Evolutionary conservation across 257 asterid species (phyloP).

Genomic region (Ilex aquifolium): DNA sequence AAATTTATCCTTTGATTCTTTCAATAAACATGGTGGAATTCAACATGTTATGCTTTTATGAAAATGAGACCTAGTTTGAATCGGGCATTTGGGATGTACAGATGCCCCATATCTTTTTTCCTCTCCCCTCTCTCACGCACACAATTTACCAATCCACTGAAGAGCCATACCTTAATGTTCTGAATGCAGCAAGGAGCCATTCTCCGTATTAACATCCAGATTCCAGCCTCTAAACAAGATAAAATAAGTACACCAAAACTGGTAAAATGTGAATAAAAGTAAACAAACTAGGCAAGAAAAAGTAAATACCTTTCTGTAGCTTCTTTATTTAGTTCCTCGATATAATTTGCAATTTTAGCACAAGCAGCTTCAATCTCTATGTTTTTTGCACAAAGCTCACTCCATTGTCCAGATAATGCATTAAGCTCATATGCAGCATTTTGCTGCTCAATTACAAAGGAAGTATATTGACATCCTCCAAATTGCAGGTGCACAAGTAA

Average conservation of each 20-base stretch:
- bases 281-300: background rate
- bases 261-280: constrained; percentile 1
- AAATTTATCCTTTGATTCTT: too few species aligned
- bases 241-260: constrained; percentile 11
- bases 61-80: too few species aligned
- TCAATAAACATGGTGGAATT: too few species aligned
- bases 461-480: background rate
- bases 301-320: constrained; percentile 52
- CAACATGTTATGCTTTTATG: too few species aligned
- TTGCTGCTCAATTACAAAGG: constrained; percentile 53
- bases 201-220: constrained; percentile 49
- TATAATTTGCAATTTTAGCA: constrained; percentile 50
- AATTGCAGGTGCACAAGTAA: background rate
- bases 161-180: constrained; percentile 30
- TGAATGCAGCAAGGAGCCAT: constrained; percentile 29
- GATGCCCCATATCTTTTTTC: too few species aligned
- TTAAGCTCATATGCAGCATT: constrained; percentile 87
- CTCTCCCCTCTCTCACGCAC: too few species aligned
- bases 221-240: constrained; percentile 55
- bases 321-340: constrained; percentile 54
- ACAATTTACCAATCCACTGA: too few species aligned
- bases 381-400: constrained; percentile 85
- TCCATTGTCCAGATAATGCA: constrained; percentile 88
- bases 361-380: constrained; percentile 86
- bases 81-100: too few species aligned